A percentile compares a stretch with the other conserved stretches of the same genome.
Evolutionary conservation across 495 filamentous ascomycete species (phyloP).

Genomic region (Thermochaetoides thermophila): DNA sequence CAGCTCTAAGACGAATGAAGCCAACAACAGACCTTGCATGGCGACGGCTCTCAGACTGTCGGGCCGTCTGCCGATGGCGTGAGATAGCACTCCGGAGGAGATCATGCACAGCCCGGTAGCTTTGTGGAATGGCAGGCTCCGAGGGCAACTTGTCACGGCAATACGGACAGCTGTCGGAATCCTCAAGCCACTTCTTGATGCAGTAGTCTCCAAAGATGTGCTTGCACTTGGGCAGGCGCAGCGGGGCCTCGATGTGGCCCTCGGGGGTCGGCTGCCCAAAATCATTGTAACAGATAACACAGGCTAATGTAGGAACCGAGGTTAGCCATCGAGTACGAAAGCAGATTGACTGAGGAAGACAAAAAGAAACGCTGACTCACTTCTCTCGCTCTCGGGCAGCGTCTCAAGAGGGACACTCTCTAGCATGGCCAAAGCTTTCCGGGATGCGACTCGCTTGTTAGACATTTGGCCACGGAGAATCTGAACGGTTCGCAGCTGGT

Average conservation of each 20-base stretch:
- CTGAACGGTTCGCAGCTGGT: constrained; percentile 21
- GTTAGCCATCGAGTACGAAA: background rate
- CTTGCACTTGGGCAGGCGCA: constrained; percentile 41
- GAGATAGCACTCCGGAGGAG: constrained; percentile 6
- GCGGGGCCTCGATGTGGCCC: constrained; percentile 32
- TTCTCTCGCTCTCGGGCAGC: constrained; percentile 30
- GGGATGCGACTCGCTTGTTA: constrained; percentile 31
- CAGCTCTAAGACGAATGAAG: too few relatives aligned
- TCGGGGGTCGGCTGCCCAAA: constrained; percentile 37
- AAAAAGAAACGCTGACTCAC: constrained; percentile 21
- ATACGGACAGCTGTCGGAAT: constrained; percentile 43
- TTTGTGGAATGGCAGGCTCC: constrained; percentile 15
- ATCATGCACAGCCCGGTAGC: constrained; percentile 7
- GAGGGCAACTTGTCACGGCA: constrained; percentile 42
- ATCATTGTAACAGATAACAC: constrained; percentile 44
- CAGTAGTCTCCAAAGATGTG: constrained; percentile 45
- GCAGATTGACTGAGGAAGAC: background rate
- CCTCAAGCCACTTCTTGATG: constrained; percentile 46
- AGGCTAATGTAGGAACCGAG: constrained; percentile 19
- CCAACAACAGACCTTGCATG: too few relatives aligned
- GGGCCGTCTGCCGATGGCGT: background rate
- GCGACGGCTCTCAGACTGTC: too few relatives aligned
- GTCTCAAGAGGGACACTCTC: constrained; percentile 27
- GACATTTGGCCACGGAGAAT: constrained; percentile 23
- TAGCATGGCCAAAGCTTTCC: constrained; percentile 28